Conservation (phyloP, 2,329 filamentous ascomycete species). For the Hypomyces rosellus region DNA sequence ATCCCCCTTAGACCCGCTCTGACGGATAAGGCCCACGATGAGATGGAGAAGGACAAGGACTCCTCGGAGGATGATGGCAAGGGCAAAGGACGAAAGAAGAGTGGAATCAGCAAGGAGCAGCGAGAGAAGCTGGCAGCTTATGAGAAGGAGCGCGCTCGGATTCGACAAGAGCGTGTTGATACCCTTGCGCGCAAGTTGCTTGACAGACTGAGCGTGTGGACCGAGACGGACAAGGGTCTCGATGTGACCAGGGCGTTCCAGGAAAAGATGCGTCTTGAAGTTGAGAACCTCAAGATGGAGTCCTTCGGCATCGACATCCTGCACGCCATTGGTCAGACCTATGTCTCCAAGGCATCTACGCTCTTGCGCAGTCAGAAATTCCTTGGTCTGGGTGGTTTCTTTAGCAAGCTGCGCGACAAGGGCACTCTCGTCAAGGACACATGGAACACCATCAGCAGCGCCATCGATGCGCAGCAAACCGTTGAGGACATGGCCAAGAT, state of each 20-base stretch:
- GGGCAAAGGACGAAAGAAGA: constrained; percentile 73
- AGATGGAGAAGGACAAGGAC: constrained; percentile 55
- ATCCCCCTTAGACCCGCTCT: constrained; percentile 79
- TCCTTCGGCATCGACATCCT: constrained; percentile 94
- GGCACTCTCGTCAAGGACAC: constrained; percentile 95
- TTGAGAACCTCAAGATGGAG: constrained; percentile 99
- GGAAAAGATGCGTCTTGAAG: constrained; percentile 89
- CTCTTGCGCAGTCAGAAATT: constrained; percentile 95
- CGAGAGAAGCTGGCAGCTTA: constrained; percentile 84
- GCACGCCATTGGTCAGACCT: constrained; percentile 88
- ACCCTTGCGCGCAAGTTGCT: constrained; percentile 78
- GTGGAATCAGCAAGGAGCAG: constrained; percentile 81
- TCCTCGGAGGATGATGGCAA: constrained; percentile 48
- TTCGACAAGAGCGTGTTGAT: constrained; percentile 85
- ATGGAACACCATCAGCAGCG: constrained; percentile 94
- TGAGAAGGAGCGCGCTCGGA: constrained; percentile 74
- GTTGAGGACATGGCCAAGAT: constrained; percentile 98
- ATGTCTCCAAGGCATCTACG: constrained; percentile 77
- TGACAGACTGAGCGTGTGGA: constrained; percentile 90
- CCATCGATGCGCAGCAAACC: constrained; percentile 94
- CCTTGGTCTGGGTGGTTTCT: constrained; percentile 92
- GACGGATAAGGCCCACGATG: constrained; percentile 71
- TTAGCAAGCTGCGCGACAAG: constrained; percentile 91
- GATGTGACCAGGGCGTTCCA: constrained; percentile 88
- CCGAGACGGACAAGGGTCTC: constrained; percentile 83